phyloP scores from a whole-genome alignment of 768 basidiomycete species.

The Mycena albidolilacea region DNA sequence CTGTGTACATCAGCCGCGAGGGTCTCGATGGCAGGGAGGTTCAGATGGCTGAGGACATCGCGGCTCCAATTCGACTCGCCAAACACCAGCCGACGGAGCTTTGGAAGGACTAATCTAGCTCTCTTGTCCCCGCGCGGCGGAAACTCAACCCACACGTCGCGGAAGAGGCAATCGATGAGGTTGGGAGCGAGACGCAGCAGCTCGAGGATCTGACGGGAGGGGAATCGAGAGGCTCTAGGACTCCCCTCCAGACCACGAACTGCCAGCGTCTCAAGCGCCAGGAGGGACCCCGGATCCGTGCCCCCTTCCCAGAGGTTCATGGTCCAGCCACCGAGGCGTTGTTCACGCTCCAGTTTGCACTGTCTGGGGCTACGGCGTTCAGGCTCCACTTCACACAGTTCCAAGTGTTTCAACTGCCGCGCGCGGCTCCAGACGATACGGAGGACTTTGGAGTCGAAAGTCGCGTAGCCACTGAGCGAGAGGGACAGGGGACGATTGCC shows the following conservation, averaged over 20 bases:
- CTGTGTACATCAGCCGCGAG: no score
- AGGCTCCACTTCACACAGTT: background rate
- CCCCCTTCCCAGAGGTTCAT: background rate
- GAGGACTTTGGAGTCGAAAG: background rate
- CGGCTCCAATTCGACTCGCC: no score
- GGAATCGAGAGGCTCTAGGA: background rate
- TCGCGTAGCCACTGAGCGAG: background rate
- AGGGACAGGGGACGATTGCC: background rate
- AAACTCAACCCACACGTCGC: background rate
- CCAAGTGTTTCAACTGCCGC: background rate
- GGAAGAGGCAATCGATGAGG: background rate
- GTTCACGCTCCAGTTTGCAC: no score
- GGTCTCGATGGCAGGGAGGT: no score
- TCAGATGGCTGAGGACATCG: no score
- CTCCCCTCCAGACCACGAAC: background rate
- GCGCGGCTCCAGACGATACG: background rate
- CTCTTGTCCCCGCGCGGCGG: no score
- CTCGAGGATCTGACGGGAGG: background rate
- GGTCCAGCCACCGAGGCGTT: no score
- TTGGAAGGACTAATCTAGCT: no score
- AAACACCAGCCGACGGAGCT: no score
- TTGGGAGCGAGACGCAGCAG: slow-evolving; percentile 2
- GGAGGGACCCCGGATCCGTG: background rate
- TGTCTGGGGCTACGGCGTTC: background rate
- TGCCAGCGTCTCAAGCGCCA: background rate